phyloP scores from a whole-genome alignment of 1,284 basidiomycete species.

The Rhodotorula sp. region DNA sequence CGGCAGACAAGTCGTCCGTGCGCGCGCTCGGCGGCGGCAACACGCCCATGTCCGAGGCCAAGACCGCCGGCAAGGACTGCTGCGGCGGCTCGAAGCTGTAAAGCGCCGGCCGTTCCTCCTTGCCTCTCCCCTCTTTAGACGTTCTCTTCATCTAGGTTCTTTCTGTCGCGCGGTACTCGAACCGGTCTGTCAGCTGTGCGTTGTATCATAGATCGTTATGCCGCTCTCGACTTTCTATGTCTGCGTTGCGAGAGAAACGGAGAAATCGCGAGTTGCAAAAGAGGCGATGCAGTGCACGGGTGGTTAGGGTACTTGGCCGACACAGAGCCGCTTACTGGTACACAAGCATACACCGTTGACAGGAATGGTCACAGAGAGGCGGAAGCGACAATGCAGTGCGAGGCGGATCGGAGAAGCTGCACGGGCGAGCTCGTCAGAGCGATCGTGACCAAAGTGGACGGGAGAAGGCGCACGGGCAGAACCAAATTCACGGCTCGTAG shows the following conservation, averaged over 20 bases:
- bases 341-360: too few species aligned
- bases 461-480: neutral
- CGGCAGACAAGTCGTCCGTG: conserved; percentile 14
- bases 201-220: neutral
- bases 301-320: too few species aligned
- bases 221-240: neutral
- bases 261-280: too few species aligned
- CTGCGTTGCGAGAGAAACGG: neutral
- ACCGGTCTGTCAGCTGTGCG: neutral
- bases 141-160: too few species aligned
- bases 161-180: too few species aligned
- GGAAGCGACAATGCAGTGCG: too few species aligned
- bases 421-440: too few species aligned
- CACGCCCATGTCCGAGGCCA: conserved; percentile 23
- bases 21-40: conserved; percentile 20
- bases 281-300: neutral
- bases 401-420: too few species aligned
- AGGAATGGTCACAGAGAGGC: too few species aligned
- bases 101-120: too few species aligned
- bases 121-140: neutral
- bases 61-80: conserved; percentile 10
- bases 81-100: conserved; percentile 13
- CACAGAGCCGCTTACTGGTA: too few species aligned
- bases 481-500: neutral
- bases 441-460: neutral